phyloP scores from a whole-genome alignment of 371 early-diverging fungal genomes.

The Chytridiales sp. region DNA sequence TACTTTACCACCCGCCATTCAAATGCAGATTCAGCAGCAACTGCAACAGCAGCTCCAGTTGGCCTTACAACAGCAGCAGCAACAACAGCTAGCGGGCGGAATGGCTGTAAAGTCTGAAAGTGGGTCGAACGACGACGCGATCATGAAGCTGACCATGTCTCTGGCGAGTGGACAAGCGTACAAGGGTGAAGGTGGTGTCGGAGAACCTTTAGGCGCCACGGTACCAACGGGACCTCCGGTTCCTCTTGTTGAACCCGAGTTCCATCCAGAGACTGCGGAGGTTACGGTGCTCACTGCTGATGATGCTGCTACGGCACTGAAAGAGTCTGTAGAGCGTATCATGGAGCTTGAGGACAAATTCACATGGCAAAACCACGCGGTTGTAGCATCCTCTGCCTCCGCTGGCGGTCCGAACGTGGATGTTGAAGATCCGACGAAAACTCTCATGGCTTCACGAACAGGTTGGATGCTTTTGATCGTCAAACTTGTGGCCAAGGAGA shows the following conservation, averaged over 20 bases:
- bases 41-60: conserved; percentile 1
- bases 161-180: background rate
- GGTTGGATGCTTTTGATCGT: conserved; percentile 45
- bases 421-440: conserved; percentile 16
- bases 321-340: conserved; percentile 31
- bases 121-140: too few relatives aligned
- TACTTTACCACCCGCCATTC: background rate
- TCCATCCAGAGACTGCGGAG: conserved; percentile 10
- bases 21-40: background rate
- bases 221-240: background rate
- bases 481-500: conserved; percentile 24
- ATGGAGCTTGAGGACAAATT: conserved; percentile 23
- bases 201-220: background rate
- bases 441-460: conserved; percentile 27
- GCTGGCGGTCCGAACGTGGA: background rate
- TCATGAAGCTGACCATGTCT: too few relatives aligned
- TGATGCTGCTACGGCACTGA: conserved; percentile 1
- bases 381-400: conserved; percentile 4
- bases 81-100: background rate
- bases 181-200: background rate
- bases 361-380: background rate
- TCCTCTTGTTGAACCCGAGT: conserved; percentile 13
- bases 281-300: conserved; percentile 9
- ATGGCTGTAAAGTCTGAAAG: too few relatives aligned
- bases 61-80: too few relatives aligned